Conservation (phyloP, 176 grass and related monocot genomes). For the Carex scoparia region DNA sequence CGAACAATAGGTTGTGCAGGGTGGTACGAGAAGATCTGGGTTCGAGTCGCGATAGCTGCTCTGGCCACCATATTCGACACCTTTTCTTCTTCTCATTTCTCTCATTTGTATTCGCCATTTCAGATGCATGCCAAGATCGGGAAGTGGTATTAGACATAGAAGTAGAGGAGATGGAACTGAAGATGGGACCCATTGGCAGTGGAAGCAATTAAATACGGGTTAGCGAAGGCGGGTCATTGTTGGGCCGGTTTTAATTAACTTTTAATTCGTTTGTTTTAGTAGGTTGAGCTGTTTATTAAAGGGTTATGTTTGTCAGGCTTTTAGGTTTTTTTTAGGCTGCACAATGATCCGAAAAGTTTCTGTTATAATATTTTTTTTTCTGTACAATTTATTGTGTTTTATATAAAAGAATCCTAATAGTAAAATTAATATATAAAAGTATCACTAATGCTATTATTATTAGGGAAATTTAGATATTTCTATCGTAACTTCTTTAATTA, state of each 20-base stretch:
- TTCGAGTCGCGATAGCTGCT: slow-evolving; percentile 5
- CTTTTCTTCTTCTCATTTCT: neutral
- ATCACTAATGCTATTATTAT: too few species aligned
- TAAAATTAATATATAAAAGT: too few species aligned
- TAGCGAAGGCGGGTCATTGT: neutral
- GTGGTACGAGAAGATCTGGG: neutral
- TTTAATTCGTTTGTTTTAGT: neutral
- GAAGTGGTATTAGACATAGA: neutral
- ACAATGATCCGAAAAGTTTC: too few species aligned
- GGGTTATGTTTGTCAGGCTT: neutral
- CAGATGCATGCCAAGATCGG: neutral
- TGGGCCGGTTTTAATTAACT: neutral
- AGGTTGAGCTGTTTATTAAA: neutral
- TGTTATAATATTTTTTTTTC: too few species aligned
- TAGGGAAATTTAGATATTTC: too few species aligned
- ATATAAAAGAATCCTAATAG: too few species aligned
- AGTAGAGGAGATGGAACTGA: neutral
- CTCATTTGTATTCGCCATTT: neutral
- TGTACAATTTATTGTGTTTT: too few species aligned
- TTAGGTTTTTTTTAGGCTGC: too few species aligned
- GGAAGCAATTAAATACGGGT: neutral
- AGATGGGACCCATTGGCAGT: neutral
- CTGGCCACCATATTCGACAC: slow-evolving; percentile 48
- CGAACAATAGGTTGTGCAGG: slow-evolving; percentile 31
- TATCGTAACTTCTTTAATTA: too few species aligned